Percentiles rank a stretch among this genome's conserved stretches.
Conservation (phyloP, 108 stramenopile genomes). For the Pseudonitzschia pungens region DNA sequence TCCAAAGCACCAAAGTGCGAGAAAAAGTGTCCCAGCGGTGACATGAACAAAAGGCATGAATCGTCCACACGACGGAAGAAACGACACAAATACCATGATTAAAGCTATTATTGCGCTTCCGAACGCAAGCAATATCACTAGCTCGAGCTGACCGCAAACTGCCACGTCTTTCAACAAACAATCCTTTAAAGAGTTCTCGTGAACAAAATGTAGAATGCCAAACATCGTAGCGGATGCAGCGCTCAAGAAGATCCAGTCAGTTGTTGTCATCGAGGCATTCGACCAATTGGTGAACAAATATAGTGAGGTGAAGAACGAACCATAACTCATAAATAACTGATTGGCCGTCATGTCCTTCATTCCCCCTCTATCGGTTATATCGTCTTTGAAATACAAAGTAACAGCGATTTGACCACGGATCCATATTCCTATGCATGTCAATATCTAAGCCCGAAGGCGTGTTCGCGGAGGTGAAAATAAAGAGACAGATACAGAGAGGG, state of each 20-base stretch:
- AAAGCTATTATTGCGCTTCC: constrained; percentile 1
- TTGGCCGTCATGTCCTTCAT: background rate
- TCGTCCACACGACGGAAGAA: background rate
- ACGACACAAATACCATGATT: background rate
- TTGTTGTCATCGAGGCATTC: background rate
- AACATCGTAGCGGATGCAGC: constrained; percentile 3
- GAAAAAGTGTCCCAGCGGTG: background rate
- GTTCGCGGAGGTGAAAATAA: background rate
- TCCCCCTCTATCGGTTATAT: background rate
- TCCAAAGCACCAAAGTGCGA: background rate
- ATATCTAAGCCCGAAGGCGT: background rate
- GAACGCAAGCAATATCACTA: background rate
- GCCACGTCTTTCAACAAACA: background rate
- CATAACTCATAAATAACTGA: constrained; percentile 15
- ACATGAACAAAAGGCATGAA: background rate
- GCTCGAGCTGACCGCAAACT: background rate
- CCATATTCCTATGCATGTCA: background rate
- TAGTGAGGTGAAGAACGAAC: constrained; percentile 1
- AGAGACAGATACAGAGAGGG: background rate
- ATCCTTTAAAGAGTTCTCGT: background rate
- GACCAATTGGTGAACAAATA: background rate
- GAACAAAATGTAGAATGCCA: background rate
- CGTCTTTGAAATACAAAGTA: background rate
- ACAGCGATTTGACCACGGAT: background rate
- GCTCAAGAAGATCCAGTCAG: constrained; percentile 10